These are phyloP conservation scores for Cantharellus cinnabarinus DNA, from an alignment of 768 basidiomycete species.

Conservation along the genomic window DNA sequence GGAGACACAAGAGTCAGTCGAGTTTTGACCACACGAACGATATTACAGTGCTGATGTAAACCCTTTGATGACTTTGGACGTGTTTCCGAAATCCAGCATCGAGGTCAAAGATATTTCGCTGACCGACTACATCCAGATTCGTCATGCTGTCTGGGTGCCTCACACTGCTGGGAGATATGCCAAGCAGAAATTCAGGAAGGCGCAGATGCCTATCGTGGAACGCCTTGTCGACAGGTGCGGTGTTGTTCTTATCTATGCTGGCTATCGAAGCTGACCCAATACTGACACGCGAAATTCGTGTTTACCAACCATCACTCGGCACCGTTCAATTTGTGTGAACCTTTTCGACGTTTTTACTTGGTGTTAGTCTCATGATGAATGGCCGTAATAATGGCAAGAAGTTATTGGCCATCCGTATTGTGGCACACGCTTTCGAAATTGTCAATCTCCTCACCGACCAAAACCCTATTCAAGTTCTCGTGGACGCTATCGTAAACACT, in stretches of 20 bases:
- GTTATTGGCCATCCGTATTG: slow-evolving; percentile 95
- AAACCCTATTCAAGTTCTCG: slow-evolving; percentile 97
- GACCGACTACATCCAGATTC: slow-evolving; percentile 98
- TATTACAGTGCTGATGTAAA: background rate
- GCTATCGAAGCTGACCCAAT: background rate
- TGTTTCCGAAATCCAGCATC: slow-evolving; percentile 33
- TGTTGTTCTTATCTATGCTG: background rate
- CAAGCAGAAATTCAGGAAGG: slow-evolving; percentile 99
- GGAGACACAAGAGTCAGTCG: slow-evolving; percentile 87
- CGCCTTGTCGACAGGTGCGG: slow-evolving; percentile 89
- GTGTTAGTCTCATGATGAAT: slow-evolving; percentile 92
- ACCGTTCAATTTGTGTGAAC: background rate
- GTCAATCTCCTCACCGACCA: slow-evolving; percentile 99
- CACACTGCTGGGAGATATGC: slow-evolving; percentile 99
- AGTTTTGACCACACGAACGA: background rate
- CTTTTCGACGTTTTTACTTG: background rate
- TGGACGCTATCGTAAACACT: slow-evolving; percentile 98
- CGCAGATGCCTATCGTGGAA: slow-evolving; percentile 99
- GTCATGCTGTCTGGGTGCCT: slow-evolving; percentile 90
- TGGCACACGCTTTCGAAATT: slow-evolving; percentile 98
- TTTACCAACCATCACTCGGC: background rate
- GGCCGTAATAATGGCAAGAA: slow-evolving; percentile 99
- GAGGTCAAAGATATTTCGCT: slow-evolving; percentile 99
- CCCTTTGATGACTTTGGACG: background rate
- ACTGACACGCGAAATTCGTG: no score